Evolutionary conservation across 768 basidiomycete genomes (phyloP), one percentile per base, ranked within the genome.

Genomic region (Tricholoma terreum): DNA sequence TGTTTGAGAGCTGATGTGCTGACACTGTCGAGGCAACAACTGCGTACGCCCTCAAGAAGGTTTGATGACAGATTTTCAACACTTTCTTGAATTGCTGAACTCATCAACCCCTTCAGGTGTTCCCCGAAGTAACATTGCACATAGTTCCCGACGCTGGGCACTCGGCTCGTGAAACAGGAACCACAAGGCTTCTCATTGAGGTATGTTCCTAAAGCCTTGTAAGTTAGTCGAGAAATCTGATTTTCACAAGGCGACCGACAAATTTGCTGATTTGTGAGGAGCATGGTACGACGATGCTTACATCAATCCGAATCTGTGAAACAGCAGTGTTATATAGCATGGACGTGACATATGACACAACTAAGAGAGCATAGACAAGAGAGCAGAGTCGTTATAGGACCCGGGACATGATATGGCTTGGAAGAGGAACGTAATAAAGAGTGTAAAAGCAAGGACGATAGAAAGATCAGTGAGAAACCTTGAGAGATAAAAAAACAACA

Each of bases 71-170:
- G n/a, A 6, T 8, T 30, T n/a, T 17, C 27, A 10, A n/a, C 46
- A 22, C 12, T 48, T 10, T 31, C 30, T 17, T n/a, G 2, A n/a
- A 7, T n/a, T 15, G 27, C 30, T 30, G 15, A 30, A 31, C 7
- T 17, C 31, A 33, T 42, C 35, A 19, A 34, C 45, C 34, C 30
- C 10, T 11, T 4, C 42, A 84, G 77, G 86, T 75, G 8, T 93
- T 89, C 83, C 92, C 92, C 1, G 89, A 93, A 65, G 72, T 84
- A n/a, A 82, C 84, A 9, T 70, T 95, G 5, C 77, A 84, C 58
- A 81, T 94, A 50, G 87, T 94, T 11, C 85, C 89, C 14, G 89
- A 92, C 69, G 93, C 94, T 3, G 94, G 94, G 0, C 94, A 97
- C 69, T 92, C 89, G 30, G 80, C 90, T 11, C 82, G 86, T 43